Base-by-base conservation (phyloP, 164 flowering plant species). In the Annona squamosa region DNA sequence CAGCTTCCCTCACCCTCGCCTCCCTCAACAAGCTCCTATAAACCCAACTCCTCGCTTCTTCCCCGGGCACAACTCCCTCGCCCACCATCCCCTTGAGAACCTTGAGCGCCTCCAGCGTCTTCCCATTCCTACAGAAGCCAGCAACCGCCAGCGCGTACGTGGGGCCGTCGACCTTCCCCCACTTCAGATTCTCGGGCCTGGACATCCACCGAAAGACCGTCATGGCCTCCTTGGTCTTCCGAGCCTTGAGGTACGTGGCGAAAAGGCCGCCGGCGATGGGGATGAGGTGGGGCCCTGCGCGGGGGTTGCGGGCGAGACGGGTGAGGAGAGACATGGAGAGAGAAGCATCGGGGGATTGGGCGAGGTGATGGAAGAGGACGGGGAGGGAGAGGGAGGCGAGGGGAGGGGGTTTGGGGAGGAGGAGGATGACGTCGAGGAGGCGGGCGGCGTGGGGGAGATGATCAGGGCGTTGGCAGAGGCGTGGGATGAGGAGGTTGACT, bases 401-500 rank as follows among this genome's bases (percentile, higher is more conserved):
- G 72, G 72, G 65, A 46, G 69, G 72, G 17, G 59, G 52, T 4
- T 66, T 41, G 46, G 37, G 56, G 72, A 74, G 0, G 46, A 74
- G 72, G 67, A 56, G 67, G 72, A 41, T 68, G 67, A 72, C 72
- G 13, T 68, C 72, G 44, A 5, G 59, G 19, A 68, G 61, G 76
- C 44, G 72, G 68, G 44, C 62, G 62, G 67, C 71, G 61, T 69
- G 71, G 68, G 68, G 68, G 47, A 66, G 47, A 16, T 66, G 42
- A 16, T 41, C 43, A 17, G 65, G 37, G n/a, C 45, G 52, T n/a
- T 73, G 70, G 61, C 71, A 69, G 68, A 74, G 76, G 61, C 71
- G 72, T 12, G 76, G 76, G 46, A 74, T 69, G 46, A 74, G 72
- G 67, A 68, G 72, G 67, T 74, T 74, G 45, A 74, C 52, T 69